These are phyloP conservation scores for Lactarius pseudohatsudake DNA, from an alignment of 768 basidiomycete genomes.

Conservation along the genomic window DNA sequence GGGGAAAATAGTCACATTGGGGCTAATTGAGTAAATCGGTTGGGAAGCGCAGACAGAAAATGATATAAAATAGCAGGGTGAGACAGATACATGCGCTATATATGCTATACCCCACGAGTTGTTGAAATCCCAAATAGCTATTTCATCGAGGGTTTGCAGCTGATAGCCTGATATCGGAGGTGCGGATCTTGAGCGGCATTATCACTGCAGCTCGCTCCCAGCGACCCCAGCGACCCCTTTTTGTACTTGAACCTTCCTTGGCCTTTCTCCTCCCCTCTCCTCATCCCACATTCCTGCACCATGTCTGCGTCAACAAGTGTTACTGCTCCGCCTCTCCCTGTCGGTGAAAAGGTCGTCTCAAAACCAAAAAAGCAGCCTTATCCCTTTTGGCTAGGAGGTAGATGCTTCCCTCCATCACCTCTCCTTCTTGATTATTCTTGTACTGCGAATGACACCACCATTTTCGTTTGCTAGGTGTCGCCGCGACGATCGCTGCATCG, in stretches of 20 bases:
- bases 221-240: neutral
- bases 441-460: constrained; percentile 9
- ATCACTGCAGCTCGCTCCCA: neutral
- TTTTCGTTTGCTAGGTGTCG: constrained; percentile 48
- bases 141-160: neutral
- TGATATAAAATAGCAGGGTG: neutral
- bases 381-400: constrained; percentile 85
- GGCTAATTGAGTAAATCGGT: constrained; percentile 9
- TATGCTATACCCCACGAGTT: constrained; percentile 11
- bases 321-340: constrained; percentile 22
- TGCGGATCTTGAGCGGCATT: neutral
- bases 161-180: neutral
- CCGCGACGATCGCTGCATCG: constrained; percentile 85
- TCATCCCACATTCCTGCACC: constrained; percentile 1
- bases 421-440: neutral
- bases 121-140: neutral
- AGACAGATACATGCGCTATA: constrained; percentile 7
- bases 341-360: constrained; percentile 16
- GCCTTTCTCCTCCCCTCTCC: neutral
- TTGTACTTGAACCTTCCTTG: neutral
- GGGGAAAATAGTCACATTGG: neutral
- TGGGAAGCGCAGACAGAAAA: constrained; percentile 6
- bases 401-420: constrained; percentile 22
- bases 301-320: constrained; percentile 21
- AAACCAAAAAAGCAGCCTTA: constrained; percentile 63